Conservation (phyloP, 345 rosid genomes). For the Nephelium lappaceum region DNA sequence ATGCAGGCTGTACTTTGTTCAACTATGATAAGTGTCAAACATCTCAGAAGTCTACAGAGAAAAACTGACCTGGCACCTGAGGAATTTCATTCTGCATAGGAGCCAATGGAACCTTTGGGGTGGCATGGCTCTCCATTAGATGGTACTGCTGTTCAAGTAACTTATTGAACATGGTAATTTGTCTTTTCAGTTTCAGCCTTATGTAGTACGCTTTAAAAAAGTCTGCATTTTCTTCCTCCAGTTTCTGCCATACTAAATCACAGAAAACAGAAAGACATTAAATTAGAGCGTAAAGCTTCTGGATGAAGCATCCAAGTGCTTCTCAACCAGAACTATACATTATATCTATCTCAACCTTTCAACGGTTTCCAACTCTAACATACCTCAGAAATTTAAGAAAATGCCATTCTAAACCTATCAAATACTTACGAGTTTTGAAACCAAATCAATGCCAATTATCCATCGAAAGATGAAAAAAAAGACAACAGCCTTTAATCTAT, state of each 20-base stretch:
- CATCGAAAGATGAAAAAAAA: neutral
- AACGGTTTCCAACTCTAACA: neutral
- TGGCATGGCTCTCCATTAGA: neutral
- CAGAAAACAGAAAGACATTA: conserved; percentile 4
- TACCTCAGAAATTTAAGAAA: neutral
- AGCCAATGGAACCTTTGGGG: conserved; percentile 1
- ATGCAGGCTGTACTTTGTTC: neutral
- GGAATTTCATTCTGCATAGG: conserved; percentile 17
- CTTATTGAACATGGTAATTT: conserved; percentile 29
- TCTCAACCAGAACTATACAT: neutral
- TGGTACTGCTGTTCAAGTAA: conserved; percentile 28
- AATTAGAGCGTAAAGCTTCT: neutral
- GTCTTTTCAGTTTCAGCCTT: conserved; percentile 30
- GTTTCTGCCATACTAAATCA: conserved; percentile 35
- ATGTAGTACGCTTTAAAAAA: conserved; percentile 31
- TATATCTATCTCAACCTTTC: neutral
- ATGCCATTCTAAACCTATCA: neutral
- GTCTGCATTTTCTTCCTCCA: conserved; percentile 32
- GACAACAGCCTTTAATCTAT: neutral
- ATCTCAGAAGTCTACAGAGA: neutral
- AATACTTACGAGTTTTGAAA: neutral
- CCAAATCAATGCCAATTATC: neutral
- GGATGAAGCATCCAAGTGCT: neutral
- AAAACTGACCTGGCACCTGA: conserved; percentile 19
- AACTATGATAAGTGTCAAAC: too few species aligned